phyloP scores from a whole-genome alignment of 1,284 basidiomycete species.

The Cutaneotrichosporon mucoides region DNA sequence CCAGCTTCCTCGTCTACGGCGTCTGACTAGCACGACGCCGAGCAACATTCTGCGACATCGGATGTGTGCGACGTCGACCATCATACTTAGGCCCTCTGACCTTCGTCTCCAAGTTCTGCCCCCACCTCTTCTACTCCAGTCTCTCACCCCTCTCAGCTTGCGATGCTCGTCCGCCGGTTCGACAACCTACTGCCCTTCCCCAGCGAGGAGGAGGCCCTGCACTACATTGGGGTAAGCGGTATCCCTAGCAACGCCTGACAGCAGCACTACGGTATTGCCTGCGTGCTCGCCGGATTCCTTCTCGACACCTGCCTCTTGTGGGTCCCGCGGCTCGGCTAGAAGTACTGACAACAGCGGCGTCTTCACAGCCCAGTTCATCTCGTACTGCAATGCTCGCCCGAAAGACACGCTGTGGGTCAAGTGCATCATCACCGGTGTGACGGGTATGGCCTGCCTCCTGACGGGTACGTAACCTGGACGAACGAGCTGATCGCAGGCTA shows the following conservation, averaged over 20 bases:
- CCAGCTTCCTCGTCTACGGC: too few species aligned
- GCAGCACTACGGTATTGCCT: neutral
- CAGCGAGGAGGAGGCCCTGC: neutral
- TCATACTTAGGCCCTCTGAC: too few species aligned
- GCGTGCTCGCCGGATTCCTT: neutral
- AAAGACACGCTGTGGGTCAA: neutral
- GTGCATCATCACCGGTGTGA: neutral
- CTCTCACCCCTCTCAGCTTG: too few species aligned
- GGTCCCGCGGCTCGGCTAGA: neutral
- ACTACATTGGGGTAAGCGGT: neutral
- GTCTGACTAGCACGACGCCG: too few species aligned
- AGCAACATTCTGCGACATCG: too few species aligned
- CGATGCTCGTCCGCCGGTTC: too few species aligned
- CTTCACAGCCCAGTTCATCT: neutral
- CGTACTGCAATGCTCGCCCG: neutral
- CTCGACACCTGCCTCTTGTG: neutral
- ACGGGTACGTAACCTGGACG: neutral
- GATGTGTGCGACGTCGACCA: too few species aligned
- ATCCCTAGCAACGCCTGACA: neutral
- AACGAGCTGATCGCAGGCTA: neutral
- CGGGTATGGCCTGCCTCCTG: neutral
- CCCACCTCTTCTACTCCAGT: too few species aligned
- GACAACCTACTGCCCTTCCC: neutral
- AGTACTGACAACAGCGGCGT: neutral
- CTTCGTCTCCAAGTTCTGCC: too few species aligned